Evolutionary conservation across 2,329 filamentous ascomycete species (phyloP), one percentile per base, ranked within the genome.

Genomic region (Verticillium zaregamsianum): DNA sequence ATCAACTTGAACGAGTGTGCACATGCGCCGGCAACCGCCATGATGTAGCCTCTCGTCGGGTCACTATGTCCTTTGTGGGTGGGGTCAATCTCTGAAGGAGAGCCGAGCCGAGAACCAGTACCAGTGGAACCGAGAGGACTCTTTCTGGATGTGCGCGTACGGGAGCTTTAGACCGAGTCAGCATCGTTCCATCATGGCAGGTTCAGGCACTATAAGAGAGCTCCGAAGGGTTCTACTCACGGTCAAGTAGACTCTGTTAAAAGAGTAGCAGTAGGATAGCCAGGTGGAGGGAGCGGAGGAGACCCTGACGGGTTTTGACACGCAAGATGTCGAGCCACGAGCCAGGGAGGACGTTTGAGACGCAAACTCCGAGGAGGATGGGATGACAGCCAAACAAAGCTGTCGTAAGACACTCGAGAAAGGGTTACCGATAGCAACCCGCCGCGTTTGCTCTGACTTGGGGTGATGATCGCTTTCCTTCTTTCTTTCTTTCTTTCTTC

Each of bases 1-100:
- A 90, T 82, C 73, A 89, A 80, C 69, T 80, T 81, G 75, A 89
- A 90, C 12, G 80, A 80, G 71, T 90, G 87, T 39, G 81, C 79
- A 72, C 87, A 90, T 63, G 80, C 80, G 65, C 75, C 79, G 59
- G 82, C 79, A 72, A 88, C 79, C 62, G 80, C 81, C 82, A 84
- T 84, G 64, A 62, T 74, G 68, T 64, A n/a, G 15, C 31, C 33
- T 33, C n/a, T 61, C 64, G n/a, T 12, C 20, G 20, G n/a, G 11
- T 49, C 45, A 5, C n/a, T 23, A n/a, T 49, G 45, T 25, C 59
- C 49, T 15, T 17, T 28, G 25, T 32, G 31, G 3, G 31, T 56
- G 25, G 45, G 20, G 9, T 23, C 9, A 11, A 8, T 49, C 8
- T 23, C n/a, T 49, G 45, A 49, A 3, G 9, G 45, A n/a, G 8